Base-by-base conservation (phyloP, 345 rosid species). In the Erucastrum elatum region DNA sequence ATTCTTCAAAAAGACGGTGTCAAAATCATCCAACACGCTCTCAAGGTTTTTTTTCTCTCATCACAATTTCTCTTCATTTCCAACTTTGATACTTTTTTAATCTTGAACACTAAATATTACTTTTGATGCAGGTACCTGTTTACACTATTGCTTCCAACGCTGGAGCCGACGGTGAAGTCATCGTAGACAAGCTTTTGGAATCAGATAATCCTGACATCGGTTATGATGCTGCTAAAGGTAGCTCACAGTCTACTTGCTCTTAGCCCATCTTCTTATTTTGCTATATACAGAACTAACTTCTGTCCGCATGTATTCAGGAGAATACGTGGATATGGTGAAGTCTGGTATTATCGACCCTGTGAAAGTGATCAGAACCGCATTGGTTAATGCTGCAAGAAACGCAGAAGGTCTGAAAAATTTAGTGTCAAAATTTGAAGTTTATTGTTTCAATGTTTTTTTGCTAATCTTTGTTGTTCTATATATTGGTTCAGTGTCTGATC, bases 191-290 rank as follows among this genome's bases (percentile, higher is more conserved):
- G 87, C 90, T 95, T 17, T 78, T 95, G 79, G 99, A 93, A 80
- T 97, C 90, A 81, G 96, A 95, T 59, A 84, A 89, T 56, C 71
- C 86, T 10, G 98, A 95, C 63, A 88, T 93, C 16, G 99, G 99
- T 10, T 95, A 95, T 66, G 99, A 95, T 82, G 99, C 94, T 0
- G 99, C 98, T 56, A 93, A 90, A 87, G 99, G 99, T 95, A 41
- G 49, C 1, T 59, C 84, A 30, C 17, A 34, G 10, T 27, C 34
- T 60, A 10, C 12, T 27, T 10, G 62, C 71, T 8, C 8, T 71
- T 39, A 17, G 11, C 39, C 66, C 26, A 66, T 15, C 35, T 66
- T 30, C 15, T 72, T 49, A 65, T 53, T 25, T 15, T 55, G 37
- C 53, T 53, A 13, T 11, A n/a, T 56, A 56, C 16, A 75, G 21